phyloP scores from a whole-genome alignment of 495 filamentous ascomycete species.

The Trichoderma reesei region DNA sequence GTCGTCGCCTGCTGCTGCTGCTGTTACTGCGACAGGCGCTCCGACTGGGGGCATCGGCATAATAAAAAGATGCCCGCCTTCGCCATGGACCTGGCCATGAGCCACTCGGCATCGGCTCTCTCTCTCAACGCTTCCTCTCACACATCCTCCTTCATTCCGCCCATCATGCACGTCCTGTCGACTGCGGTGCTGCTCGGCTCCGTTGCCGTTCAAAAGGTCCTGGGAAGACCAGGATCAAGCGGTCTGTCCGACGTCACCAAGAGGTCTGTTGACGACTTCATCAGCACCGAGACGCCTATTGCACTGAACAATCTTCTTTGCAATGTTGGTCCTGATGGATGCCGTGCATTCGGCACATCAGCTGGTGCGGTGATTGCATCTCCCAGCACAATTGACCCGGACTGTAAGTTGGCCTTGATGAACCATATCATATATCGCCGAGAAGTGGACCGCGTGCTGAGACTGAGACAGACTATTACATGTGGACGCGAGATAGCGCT shows the following conservation, averaged over 20 bases:
- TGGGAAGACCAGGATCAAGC: slow-evolving; percentile 26
- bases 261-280: slow-evolving; percentile 44
- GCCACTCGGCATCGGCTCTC: not conserved
- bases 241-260: slow-evolving; percentile 26
- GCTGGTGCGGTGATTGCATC: slow-evolving; percentile 52
- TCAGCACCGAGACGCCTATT: slow-evolving; percentile 43
- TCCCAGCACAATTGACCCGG: slow-evolving; percentile 46
- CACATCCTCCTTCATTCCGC: slow-evolving; percentile 17
- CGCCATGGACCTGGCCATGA: slow-evolving; percentile 4
- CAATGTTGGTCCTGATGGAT: slow-evolving; percentile 51
- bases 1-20: not conserved
- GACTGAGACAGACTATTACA: slow-evolving; percentile 41
- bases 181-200: slow-evolving; percentile 38
- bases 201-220: slow-evolving; percentile 35
- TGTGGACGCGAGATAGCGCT: slow-evolving; percentile 66
- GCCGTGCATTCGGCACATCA: slow-evolving; percentile 33
- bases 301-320: slow-evolving; percentile 43
- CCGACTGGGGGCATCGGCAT: not conserved
- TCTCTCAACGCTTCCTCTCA: slow-evolving; percentile 1
- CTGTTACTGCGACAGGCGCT: not conserved
- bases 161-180: slow-evolving; percentile 35
- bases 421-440: not conserved
- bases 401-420: slow-evolving; percentile 40
- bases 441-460: not conserved
- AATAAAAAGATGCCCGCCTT: not conserved